phyloP scores from a whole-genome alignment of 2,329 filamentous ascomycete genomes.

The Emmonsiellopsis sp. region DNA sequence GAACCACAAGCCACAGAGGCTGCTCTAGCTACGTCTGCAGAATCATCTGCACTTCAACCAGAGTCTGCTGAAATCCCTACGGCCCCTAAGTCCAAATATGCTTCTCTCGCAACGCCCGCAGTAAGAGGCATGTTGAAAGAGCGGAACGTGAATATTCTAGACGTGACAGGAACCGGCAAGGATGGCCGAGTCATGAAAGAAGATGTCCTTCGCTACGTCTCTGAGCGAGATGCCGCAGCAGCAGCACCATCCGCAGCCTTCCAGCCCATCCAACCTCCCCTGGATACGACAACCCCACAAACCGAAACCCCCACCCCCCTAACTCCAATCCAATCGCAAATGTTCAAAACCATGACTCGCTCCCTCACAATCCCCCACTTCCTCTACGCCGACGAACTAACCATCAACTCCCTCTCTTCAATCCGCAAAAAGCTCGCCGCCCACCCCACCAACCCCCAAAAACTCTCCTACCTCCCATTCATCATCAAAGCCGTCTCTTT shows the following conservation, averaged over 20 bases:
- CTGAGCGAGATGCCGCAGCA: conserved; percentile 38
- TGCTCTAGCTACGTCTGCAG: conserved; percentile 9
- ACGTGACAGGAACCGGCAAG: conserved; percentile 76
- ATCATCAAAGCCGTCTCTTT: conserved; percentile 92
- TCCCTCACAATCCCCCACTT: conserved; percentile 91
- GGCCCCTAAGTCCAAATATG: conserved; percentile 48
- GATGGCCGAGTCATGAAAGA: conserved; percentile 90
- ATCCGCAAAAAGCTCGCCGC: conserved; percentile 61
- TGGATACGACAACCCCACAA: conserved; percentile 33
- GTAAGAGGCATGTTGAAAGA: conserved; percentile 83
- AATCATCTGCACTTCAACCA: neutral
- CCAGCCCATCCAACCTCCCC: conserved; percentile 21
- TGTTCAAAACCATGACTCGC: conserved; percentile 97
- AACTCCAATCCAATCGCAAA: conserved; percentile 73
- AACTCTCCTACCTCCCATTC: conserved; percentile 86
- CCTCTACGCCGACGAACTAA: conserved; percentile 83
- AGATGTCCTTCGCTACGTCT: conserved; percentile 68
- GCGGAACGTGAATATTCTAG: conserved; percentile 64
- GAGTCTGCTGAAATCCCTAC: conserved; percentile 6
- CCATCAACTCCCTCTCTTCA: conserved; percentile 64
- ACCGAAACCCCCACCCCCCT: conserved; percentile 61
- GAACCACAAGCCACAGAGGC: conserved; percentile 10
- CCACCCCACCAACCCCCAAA: conserved; percentile 40
- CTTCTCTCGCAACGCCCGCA: conserved; percentile 78
- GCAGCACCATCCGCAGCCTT: conserved; percentile 19